phyloP scores from a whole-genome alignment of 179 eudicot genomes.

The Beta lomatogona region DNA sequence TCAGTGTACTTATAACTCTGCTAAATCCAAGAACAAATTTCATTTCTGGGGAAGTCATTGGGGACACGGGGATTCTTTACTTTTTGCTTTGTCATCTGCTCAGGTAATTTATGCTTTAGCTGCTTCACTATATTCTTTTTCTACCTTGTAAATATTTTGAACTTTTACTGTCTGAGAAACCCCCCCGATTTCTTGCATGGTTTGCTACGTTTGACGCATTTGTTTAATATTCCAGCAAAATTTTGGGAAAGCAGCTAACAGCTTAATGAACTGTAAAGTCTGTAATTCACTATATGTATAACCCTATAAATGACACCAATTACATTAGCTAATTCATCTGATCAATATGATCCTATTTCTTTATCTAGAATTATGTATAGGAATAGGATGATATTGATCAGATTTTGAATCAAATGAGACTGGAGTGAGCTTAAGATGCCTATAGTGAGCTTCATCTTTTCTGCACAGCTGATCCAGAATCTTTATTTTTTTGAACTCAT shows the following conservation, averaged over 20 bases:
- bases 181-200: background rate
- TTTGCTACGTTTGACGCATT: background rate
- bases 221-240: background rate
- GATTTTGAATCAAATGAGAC: no score
- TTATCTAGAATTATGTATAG: no score
- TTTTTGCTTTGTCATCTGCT: conserved; percentile 86
- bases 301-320: background rate
- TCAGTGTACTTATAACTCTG: conserved; percentile 96
- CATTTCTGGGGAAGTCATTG: conserved; percentile 96
- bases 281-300: background rate
- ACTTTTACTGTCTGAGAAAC: background rate
- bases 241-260: background rate
- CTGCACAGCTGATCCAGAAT: no score
- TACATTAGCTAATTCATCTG: conserved; percentile 2
- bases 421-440: no score
- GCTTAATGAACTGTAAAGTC: no score
- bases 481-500: no score
- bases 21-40: conserved; percentile 92
- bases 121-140: background rate
- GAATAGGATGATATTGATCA: no score
- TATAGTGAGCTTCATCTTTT: no score
- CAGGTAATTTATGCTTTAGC: conserved; percentile 56
- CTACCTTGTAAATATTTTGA: background rate
- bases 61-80: conserved; percentile 95
- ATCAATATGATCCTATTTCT: background rate